phyloP scores from a whole-genome alignment of 306 rosid genomes.

The Trifolium subterraneum region DNA sequence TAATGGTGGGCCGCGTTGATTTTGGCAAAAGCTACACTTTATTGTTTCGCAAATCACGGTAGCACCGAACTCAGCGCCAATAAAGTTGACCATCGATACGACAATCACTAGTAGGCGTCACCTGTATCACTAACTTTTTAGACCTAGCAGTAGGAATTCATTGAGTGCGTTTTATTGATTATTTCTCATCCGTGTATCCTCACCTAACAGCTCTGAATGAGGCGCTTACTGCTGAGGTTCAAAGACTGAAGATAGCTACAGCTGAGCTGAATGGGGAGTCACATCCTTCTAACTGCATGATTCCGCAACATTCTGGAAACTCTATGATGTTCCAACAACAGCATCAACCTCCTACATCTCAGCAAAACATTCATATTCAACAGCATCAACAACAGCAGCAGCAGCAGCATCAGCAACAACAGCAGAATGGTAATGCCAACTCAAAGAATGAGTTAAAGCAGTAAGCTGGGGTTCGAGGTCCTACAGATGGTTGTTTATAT shows the following conservation, averaged over 20 bases:
- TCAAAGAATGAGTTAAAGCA: constrained; percentile 66
- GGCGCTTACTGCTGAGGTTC: constrained; percentile 93
- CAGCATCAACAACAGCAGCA: constrained; percentile 53
- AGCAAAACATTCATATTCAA: constrained; percentile 60
- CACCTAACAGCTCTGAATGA: constrained; percentile 77
- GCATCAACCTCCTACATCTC: constrained; percentile 50
- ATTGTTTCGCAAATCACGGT: background rate
- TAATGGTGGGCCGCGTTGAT: background rate
- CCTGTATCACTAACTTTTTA: background rate
- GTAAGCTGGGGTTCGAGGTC: constrained; percentile 38
- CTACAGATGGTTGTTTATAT: constrained; percentile 26
- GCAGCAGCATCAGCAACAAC: constrained; percentile 45
- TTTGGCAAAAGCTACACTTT: background rate
- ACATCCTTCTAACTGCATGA: constrained; percentile 61
- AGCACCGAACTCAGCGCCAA: background rate
- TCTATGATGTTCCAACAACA: constrained; percentile 66
- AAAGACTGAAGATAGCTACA: constrained; percentile 80
- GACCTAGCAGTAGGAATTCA: constrained; percentile 6
- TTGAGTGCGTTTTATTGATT: constrained; percentile 28
- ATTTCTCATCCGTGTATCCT: constrained; percentile 31
- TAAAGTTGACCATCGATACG: background rate
- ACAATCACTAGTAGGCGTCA: constrained; percentile 5
- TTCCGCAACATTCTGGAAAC: constrained; percentile 59
- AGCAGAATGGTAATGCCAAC: constrained; percentile 61
- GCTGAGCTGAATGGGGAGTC: constrained; percentile 70